phyloP scores from a whole-genome alignment of 352 stramenopile species.

The Globisporangium heterothallicum region DNA sequence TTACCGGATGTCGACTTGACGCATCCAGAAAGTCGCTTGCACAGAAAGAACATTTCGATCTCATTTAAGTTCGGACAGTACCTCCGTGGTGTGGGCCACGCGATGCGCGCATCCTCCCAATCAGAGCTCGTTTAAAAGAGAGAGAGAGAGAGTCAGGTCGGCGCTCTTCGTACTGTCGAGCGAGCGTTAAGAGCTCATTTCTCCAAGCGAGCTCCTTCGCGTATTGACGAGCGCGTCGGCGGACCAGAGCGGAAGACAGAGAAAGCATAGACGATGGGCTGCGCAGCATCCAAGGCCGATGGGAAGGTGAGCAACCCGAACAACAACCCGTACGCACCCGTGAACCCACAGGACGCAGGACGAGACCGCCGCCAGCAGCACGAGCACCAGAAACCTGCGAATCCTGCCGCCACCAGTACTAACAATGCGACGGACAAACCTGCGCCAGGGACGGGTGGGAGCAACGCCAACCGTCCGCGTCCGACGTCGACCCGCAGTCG shows the following conservation, averaged over 20 bases:
- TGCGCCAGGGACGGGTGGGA: background rate
- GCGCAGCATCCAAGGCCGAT: slow-evolving; percentile 7
- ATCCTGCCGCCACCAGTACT: background rate
- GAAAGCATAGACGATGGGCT: slow-evolving; percentile 13
- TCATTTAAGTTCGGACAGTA: background rate
- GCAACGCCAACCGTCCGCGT: background rate
- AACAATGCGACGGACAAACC: background rate
- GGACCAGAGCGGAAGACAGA: background rate
- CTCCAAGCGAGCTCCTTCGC: background rate
- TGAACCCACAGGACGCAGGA: slow-evolving; percentile 6
- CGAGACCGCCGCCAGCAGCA: background rate
- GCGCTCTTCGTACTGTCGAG: background rate
- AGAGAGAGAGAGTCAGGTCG: slow-evolving; percentile 5
- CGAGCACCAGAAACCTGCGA: background rate
- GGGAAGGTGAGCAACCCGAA: slow-evolving; percentile 5
- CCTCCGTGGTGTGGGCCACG: background rate
- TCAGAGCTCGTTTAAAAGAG: slow-evolving; percentile 2
- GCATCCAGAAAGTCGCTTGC: too few relatives aligned
- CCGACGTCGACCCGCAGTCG: slow-evolving; percentile 8
- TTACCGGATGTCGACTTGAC: too few relatives aligned
- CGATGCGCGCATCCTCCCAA: too few relatives aligned
- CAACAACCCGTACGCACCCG: background rate
- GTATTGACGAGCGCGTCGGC: background rate
- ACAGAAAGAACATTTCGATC: too few relatives aligned
- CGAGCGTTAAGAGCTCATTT: background rate